Evolutionary conservation across 768 basidiomycete species (phyloP).

Genomic region (Postia placenta): DNA sequence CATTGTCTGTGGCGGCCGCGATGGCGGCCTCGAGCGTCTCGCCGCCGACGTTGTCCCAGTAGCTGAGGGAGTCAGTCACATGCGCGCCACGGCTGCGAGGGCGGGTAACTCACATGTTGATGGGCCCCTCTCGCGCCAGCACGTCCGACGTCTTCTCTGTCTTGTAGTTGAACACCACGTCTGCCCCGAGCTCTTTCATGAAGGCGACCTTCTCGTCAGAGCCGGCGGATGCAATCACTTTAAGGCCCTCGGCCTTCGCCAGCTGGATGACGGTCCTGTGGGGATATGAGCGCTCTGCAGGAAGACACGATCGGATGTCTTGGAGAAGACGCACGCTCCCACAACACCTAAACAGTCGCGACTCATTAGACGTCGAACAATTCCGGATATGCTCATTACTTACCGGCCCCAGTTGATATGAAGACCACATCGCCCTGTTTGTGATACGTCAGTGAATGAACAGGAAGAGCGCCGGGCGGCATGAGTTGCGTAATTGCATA

Average conservation of each 20-base stretch:
- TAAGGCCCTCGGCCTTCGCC: slow-evolving; percentile 37
- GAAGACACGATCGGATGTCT: too few relatives aligned
- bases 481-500: slow-evolving; percentile 2
- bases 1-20: slow-evolving; percentile 8
- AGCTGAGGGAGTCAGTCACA: slow-evolving; percentile 12
- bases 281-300: too few relatives aligned
- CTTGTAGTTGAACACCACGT: slow-evolving; percentile 74
- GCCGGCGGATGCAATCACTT: slow-evolving; percentile 68
- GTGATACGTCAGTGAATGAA: too few relatives aligned
- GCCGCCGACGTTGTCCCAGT: slow-evolving; percentile 29
- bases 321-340: slow-evolving; percentile 48
- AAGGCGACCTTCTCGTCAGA: slow-evolving; percentile 68
- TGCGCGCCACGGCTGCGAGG: not conserved
- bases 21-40: slow-evolving; percentile 24
- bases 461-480: too few relatives aligned
- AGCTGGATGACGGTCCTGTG: slow-evolving; percentile 32
- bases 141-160: slow-evolving; percentile 45
- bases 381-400: too few relatives aligned
- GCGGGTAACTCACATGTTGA: slow-evolving; percentile 36
- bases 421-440: slow-evolving; percentile 46
- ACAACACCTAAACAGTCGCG: slow-evolving; percentile 42
- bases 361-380: too few relatives aligned
- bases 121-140: slow-evolving; percentile 49
- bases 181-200: slow-evolving; percentile 52
- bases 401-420: slow-evolving; percentile 39